A percentile compares a stretch with the other conserved stretches of the same genome.
phyloP scores from a whole-genome alignment of 441 rosid genomes.

The Kokia cookei region DNA sequence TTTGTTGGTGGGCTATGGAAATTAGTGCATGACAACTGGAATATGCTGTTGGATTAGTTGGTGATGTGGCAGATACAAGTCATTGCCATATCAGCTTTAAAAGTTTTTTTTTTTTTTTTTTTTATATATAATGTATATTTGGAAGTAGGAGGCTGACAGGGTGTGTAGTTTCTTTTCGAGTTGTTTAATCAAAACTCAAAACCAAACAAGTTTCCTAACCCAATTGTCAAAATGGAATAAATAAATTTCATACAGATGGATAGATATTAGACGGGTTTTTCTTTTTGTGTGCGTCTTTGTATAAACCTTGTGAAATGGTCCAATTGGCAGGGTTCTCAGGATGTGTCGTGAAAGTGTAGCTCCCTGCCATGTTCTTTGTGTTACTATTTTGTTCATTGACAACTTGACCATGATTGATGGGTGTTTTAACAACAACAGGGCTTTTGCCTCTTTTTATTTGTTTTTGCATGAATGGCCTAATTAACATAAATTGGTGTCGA shows the following conservation, averaged over 20 bases:
- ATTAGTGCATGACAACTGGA: conserved; percentile 16
- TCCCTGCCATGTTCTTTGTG: not conserved
- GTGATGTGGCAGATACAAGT: not conserved
- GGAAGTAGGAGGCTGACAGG: not conserved
- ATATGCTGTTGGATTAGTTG: conserved; percentile 13
- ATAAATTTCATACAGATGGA: not conserved
- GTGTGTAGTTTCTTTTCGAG: not conserved
- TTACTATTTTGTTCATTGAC: not conserved
- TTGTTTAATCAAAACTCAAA: not conserved
- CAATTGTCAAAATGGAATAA: not conserved
- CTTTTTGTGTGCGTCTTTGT: not conserved
- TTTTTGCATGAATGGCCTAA: not conserved
- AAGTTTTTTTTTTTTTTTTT: too few species aligned
- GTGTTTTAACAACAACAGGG: not conserved
- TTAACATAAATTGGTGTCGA: not conserved
- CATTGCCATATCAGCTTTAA: not conserved
- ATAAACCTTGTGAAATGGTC: not conserved
- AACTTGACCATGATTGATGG: not conserved
- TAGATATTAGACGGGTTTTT: too few species aligned
- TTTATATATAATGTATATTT: not conserved
- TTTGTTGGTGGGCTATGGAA: not conserved
- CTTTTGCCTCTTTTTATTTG: not conserved
- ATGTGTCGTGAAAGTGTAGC: not conserved
- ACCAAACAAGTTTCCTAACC: not conserved
- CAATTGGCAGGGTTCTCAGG: not conserved